Base-by-base conservation (phyloP, 768 basidiomycete species). In the Boletus edulis region DNA sequence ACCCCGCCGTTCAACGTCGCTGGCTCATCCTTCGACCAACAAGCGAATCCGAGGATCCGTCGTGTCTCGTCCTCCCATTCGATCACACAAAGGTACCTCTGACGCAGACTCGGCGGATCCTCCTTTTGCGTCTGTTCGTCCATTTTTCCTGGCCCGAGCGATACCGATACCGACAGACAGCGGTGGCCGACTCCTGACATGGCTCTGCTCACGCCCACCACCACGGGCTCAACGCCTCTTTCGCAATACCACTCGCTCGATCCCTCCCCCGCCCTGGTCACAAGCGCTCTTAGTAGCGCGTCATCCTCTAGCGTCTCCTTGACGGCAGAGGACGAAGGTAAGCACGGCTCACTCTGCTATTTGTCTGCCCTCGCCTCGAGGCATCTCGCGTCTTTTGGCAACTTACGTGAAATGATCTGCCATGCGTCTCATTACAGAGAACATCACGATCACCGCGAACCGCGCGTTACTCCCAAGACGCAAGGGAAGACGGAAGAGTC, bases 401-500 rank as follows among this genome's bases (percentile, higher is more conserved):
- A 59, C 62, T 72, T 62, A 71, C 70, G 69, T 67, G 64, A 72
- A 65, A 60, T 57, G 66, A 67, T 63, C 49, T 66, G 59, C 62
- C 68, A 58, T 61, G 62, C 58, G 45, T 49, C 55, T 46, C 62
- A 44, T 63, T 41, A 51, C 69, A 91, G 89, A 91, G 72, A 87
- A 91, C 69, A 69, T 78, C 61, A 91, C 89, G 17, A 82, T 91
- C 63, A 91, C 85, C 42, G 72, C 76, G 49, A 81, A 75, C 61
- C 79, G 74, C 49, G 60, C 77, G 14, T 64, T 80, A 53, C 55
- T 55, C 17, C 68, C 76, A 50, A 77, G 74, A 63, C 75, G 67
- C 60, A 73, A 74, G 45, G 80, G 78, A 51, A 84, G 78, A 65
- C 79, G 75, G 68, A 84, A 75, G 70, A 84, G 83, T 65, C 78